Evolutionary conservation across 768 basidiomycete species (phyloP).

Genomic region (Kwoniella bestiolae): DNA sequence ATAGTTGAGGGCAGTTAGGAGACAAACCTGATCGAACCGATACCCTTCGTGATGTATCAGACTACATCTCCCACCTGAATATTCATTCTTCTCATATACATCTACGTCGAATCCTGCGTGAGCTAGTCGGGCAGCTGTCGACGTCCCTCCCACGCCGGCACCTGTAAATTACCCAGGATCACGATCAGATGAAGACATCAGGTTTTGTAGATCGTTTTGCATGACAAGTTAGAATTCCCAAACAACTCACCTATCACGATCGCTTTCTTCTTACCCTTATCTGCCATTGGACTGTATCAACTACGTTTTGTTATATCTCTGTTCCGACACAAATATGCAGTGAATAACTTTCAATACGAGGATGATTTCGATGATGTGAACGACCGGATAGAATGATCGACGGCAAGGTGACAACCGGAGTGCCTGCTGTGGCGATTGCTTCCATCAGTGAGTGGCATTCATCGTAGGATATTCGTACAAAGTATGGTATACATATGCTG

Average conservation of each 20-base stretch:
- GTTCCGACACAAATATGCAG: too few relatives aligned
- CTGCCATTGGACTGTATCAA: slow-evolving; percentile 11
- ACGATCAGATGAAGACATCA: not conserved
- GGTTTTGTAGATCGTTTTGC: not conserved
- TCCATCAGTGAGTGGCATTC: too few relatives aligned
- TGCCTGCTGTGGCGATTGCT: too few relatives aligned
- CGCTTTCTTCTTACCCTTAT: slow-evolving; percentile 5
- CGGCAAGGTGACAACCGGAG: too few relatives aligned
- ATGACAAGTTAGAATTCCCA: not conserved
- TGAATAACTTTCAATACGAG: not conserved
- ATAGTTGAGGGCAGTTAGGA: not conserved
- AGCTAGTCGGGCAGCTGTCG: slow-evolving; percentile 59
- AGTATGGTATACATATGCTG: too few relatives aligned
- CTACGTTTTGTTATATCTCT: too few relatives aligned
- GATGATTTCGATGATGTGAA: too few relatives aligned
- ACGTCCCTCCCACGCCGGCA: slow-evolving; percentile 59
- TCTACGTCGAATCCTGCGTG: slow-evolving; percentile 59
- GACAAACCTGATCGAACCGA: slow-evolving; percentile 58
- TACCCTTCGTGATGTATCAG: slow-evolving; percentile 58
- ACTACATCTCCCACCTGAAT: slow-evolving; percentile 60
- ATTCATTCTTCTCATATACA: slow-evolving; percentile 60
- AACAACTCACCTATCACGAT: slow-evolving; percentile 16
- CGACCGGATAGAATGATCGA: too few relatives aligned
- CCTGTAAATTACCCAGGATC: slow-evolving; percentile 31
- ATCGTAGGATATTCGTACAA: too few relatives aligned